Conservation (phyloP, 345 rosid species). For the Citrus hindsii region DNA sequence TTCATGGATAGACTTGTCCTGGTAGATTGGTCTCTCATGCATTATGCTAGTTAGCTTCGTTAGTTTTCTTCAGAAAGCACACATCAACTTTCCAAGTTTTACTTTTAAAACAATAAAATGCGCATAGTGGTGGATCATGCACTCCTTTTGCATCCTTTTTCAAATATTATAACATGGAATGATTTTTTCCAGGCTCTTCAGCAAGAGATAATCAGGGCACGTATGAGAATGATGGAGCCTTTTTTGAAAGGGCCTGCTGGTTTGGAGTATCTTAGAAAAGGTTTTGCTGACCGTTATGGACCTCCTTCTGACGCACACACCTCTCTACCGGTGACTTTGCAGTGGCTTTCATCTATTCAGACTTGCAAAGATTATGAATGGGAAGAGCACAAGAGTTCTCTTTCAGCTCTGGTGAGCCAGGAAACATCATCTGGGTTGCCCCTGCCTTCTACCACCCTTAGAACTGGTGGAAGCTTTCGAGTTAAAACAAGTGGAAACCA, state of each 20-base stretch:
- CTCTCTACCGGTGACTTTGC: constrained; percentile 49
- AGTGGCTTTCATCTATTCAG: constrained; percentile 62
- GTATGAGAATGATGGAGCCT: constrained; percentile 70
- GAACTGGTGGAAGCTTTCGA: constrained; percentile 71
- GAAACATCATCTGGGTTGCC: constrained; percentile 40
- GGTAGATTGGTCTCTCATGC: background rate
- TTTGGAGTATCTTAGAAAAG: constrained; percentile 61
- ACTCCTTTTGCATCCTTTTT: background rate
- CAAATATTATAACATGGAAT: constrained; percentile 1
- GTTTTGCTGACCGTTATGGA: constrained; percentile 58
- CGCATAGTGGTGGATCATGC: background rate
- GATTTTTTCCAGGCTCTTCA: constrained; percentile 50
- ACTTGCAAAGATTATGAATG: constrained; percentile 58
- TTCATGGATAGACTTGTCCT: too few species aligned
- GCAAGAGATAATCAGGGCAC: constrained; percentile 72
- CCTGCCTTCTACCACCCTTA: constrained; percentile 52
- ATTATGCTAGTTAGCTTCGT: too few species aligned
- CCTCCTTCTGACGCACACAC: constrained; percentile 44
- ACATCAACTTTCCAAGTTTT: too few species aligned
- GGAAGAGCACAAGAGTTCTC: constrained; percentile 60
- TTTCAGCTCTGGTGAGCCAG: constrained; percentile 38
- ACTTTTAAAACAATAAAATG: background rate
- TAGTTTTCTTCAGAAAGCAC: too few species aligned
- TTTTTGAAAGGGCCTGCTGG: constrained; percentile 82
- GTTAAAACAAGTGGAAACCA: constrained; percentile 25